phyloP scores from a whole-genome alignment of 768 basidiomycete species.

The Rhodotorula diobovata region DNA sequence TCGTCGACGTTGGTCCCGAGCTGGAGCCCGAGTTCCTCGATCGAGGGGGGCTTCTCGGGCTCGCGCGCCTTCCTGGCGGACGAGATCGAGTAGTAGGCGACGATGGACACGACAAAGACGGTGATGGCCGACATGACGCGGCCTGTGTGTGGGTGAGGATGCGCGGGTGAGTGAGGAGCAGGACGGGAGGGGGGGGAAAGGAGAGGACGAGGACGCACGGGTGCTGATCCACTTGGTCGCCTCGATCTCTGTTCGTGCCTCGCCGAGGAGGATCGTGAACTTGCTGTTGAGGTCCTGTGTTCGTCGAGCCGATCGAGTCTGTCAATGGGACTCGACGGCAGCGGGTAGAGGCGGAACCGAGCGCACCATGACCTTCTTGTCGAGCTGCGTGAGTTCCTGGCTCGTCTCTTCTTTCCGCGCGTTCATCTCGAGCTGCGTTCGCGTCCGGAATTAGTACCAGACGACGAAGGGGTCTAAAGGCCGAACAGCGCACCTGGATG shows the following conservation, averaged over 20 bases:
- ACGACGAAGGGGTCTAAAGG: no score
- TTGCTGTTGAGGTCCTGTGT: conserved; percentile 51
- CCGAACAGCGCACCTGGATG: conserved; percentile 12
- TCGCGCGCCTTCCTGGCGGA: background rate
- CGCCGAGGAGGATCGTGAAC: conserved; percentile 50
- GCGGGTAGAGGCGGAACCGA: no score
- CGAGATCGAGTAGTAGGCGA: conserved; percentile 22
- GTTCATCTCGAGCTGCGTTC: conserved; percentile 92
- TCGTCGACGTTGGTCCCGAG: background rate
- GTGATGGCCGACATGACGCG: conserved; percentile 37
- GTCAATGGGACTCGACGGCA: background rate
- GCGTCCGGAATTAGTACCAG: background rate
- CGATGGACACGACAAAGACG: conserved; percentile 23
- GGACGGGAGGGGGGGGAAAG: background rate
- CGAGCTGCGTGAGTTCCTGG: conserved; percentile 73
- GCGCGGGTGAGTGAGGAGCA: background rate
- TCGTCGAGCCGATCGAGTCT: background rate
- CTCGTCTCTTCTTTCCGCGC: conserved; percentile 86
- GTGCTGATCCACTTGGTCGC: conserved; percentile 51
- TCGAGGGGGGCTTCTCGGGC: background rate
- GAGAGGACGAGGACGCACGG: background rate
- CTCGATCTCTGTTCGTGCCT: conserved; percentile 51
- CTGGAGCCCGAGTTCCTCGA: conserved; percentile 34
- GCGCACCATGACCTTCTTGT: conserved; percentile 62
- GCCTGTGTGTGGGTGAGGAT: background rate